Evolutionary conservation across 352 stramenopile genomes (phyloP), one percentile per base, ranked within the genome.

Genomic region (Pythium periplocum): DNA sequence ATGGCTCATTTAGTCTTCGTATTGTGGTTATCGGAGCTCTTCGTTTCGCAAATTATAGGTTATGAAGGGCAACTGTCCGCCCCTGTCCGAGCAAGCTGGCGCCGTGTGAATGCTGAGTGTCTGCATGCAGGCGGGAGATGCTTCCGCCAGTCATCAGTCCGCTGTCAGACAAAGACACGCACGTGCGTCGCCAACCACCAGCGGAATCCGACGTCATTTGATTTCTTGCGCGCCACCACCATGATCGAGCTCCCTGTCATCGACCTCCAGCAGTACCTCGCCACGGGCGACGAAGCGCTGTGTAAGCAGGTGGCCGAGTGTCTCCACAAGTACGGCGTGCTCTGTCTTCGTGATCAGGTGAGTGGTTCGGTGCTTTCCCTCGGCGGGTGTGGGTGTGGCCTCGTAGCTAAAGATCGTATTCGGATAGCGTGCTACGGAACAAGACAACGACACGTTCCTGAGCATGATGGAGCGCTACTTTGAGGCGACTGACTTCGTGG

Each of bases 401-500:
- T 26, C 17, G 17, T 26, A 26, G 17, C 17, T 26, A 26, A 26
- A 26, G 17, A 26, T 26, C 17, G 17, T 26, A 26, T 26, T 26
- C 17, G 17, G 17, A 26, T 30, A 86, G 75, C 83, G 83, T 51
- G 80, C 78, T 10, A 73, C 63, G 41, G 77, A 90, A 57, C 61
- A 47, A n/a, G 76, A 93, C 66, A 92, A 92, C 48, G 71, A 83
- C 39, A 76, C 55, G 49, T 98, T 98, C 65, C 72, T 98, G 9
- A 74, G 96, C 70, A 93, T 97, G 79, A 97, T 98, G 85, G 91
- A 98, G 69, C 74, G 67, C 2, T 98, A 98, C 72, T 98, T 96
- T 57, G 84, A 83, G 59, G 53, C 76, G 30, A 90, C 86, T 44
- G 90, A 97, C 64, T 96, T 95, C 41, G 60, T 81, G 6, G 56